Conservation (phyloP, 306 rosid genomes). For the Biancaea sappan region DNA sequence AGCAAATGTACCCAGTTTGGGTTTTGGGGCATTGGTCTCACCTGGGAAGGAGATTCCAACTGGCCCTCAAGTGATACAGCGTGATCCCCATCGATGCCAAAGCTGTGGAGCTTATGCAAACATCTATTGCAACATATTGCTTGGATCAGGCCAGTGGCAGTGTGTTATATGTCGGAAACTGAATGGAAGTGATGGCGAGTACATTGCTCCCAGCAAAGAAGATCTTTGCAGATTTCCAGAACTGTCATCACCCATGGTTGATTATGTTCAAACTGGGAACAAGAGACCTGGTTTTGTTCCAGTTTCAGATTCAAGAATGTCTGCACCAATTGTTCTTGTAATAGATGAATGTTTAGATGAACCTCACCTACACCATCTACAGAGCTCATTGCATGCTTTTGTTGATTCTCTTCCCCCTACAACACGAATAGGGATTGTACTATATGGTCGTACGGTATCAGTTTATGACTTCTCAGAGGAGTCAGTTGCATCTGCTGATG, state of each 20-base stretch:
- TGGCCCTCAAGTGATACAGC: slow-evolving; percentile 84
- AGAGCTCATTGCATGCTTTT: slow-evolving; percentile 95
- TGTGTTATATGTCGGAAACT: slow-evolving; percentile 87
- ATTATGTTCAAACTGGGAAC: slow-evolving; percentile 87
- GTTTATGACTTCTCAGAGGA: slow-evolving; percentile 91
- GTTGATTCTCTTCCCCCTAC: slow-evolving; percentile 86
- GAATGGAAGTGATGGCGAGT: slow-evolving; percentile 89
- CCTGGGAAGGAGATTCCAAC: slow-evolving; percentile 86
- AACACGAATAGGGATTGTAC: slow-evolving; percentile 83
- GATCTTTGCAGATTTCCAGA: slow-evolving; percentile 84
- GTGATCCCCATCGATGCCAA: slow-evolving; percentile 93
- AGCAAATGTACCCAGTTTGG: slow-evolving; percentile 92
- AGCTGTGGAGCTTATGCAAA: slow-evolving; percentile 97
- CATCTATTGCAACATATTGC: slow-evolving; percentile 73
- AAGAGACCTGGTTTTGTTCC: slow-evolving; percentile 95
- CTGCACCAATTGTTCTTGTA: slow-evolving; percentile 89
- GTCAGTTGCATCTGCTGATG: slow-evolving; percentile 90
- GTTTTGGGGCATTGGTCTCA: slow-evolving; percentile 94
- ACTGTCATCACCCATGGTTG: slow-evolving; percentile 81
- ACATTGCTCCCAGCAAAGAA: slow-evolving; percentile 73
- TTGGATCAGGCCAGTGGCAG: slow-evolving; percentile 99
- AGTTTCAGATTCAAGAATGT: slow-evolving; percentile 88
- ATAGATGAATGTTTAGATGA: slow-evolving; percentile 95
- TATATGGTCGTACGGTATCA: slow-evolving; percentile 89
- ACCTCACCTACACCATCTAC: slow-evolving; percentile 88